phyloP scores from a whole-genome alignment of 2,329 filamentous ascomycete genomes.

The Calonectria fujianensis region DNA sequence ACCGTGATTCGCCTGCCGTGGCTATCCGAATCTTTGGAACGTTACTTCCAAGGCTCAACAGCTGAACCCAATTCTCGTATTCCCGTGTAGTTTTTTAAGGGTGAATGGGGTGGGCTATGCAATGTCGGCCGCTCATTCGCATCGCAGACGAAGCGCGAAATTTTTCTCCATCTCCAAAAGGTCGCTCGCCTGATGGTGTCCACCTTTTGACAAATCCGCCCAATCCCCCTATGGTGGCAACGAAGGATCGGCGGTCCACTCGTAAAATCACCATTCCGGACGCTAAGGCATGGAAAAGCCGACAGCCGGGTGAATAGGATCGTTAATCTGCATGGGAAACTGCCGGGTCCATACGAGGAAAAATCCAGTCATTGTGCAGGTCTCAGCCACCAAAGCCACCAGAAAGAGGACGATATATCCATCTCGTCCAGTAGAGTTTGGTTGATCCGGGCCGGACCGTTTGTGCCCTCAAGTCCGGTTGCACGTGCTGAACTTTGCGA shows the following conservation, averaged over 20 bases:
- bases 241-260: constrained; percentile 21
- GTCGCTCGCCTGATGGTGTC: neutral
- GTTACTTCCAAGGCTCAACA: neutral
- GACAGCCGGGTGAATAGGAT: neutral
- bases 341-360: neutral
- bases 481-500: constrained; percentile 2
- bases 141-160: neutral
- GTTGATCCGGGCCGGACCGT: constrained; percentile 12
- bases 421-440: constrained; percentile 12
- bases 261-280: constrained; percentile 3
- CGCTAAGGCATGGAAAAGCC: constrained; percentile 15
- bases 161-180: neutral
- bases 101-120: neutral
- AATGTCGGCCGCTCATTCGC: neutral
- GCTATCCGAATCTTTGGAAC: neutral
- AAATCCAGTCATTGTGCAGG: neutral
- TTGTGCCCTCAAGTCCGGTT: neutral
- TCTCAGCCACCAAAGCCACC: neutral
- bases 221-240: constrained; percentile 1
- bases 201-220: constrained; percentile 5
- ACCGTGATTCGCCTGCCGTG: neutral
- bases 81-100: neutral
- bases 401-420: neutral
- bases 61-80: neutral
- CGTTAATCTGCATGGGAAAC: neutral